Base-by-base conservation (phyloP, 305 asterid genomes). In the Fraxinus sp. region DNA sequence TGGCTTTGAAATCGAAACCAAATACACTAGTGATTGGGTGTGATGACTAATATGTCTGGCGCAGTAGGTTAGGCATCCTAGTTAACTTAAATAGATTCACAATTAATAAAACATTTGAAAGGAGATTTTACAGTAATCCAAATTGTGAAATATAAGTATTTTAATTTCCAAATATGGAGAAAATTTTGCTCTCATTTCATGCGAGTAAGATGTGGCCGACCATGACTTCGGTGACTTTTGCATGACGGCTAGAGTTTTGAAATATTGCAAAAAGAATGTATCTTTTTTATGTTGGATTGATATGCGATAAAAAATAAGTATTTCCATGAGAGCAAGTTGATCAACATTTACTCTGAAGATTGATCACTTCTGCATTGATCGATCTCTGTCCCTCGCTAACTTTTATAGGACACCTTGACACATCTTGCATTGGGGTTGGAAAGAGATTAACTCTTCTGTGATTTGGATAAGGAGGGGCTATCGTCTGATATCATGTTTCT, bases 1-100 rank as follows among this genome's bases (percentile, higher is more conserved):
- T 74, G 81, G 35, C 46, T 11, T 64, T 41, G 62, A 75, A 75
- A 37, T 76, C 82, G 78, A 49, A 62, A 74, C 73, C 64, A 73
- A 41, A 77, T 32, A 49, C 39, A 20, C 78, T 46, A 7, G 39
- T 62, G 16, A 24, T 59, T 74, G 7, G 64, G 35, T 57, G 32
- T 18, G 81, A 75, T 9, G 81, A 32, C 41, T 28, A 52, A 70
- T 22, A 55, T 26, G 76, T 44, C 36, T 28, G 8, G 41, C 64
- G 16, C 74, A 0, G 36, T 39, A 44, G 49, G 84, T 77, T 82
- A 74, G 74, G 41, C 24, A 5, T 72, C 16, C 37, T 49, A 11
- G 30, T 57, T 11, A 39, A n/a, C 57, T 1, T 18, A 18, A 70
- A 13, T 20, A 41, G 4, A 3, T 52, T 79, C 52, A 75, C 35